phyloP scores from a whole-genome alignment of 768 basidiomycete genomes.

The Hygrophorus pudorinus region DNA sequence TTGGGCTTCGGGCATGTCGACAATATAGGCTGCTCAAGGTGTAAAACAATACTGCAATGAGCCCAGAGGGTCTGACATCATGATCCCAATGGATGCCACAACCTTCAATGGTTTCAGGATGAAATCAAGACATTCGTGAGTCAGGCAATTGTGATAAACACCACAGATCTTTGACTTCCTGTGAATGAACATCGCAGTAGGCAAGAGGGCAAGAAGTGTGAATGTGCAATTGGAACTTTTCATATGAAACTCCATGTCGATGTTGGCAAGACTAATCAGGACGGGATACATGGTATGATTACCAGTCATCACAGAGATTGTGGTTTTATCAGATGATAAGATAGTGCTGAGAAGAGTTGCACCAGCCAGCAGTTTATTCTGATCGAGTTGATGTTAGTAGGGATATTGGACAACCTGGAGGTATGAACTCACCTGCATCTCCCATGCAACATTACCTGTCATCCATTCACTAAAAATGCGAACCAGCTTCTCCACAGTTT shows the following conservation, averaged over 20 bases:
- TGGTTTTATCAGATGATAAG: conserved; percentile 23
- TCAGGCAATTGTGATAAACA: conserved; percentile 17
- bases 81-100: conserved; percentile 17
- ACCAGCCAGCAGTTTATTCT: conserved; percentile 14
- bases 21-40: conserved; percentile 21
- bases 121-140: conserved; percentile 21
- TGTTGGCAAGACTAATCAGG: conserved; percentile 22
- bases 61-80: conserved; percentile 21
- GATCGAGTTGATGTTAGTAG: not conserved
- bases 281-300: conserved; percentile 21
- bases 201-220: conserved; percentile 19
- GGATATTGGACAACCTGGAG: not conserved
- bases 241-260: conserved; percentile 17
- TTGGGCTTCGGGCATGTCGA: conserved; percentile 23
- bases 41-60: conserved; percentile 17
- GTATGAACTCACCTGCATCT: conserved; percentile 15
- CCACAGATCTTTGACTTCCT: conserved; percentile 14
- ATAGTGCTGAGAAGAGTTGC: conserved; percentile 21
- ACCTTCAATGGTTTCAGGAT: conserved; percentile 20
- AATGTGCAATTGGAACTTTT: conserved; percentile 22
- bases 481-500: too few species aligned
- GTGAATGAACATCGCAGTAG: conserved; percentile 21
- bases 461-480: conserved; percentile 16
- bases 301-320: conserved; percentile 21
- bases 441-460: conserved; percentile 14